Evolutionary conservation across 805 yeast species (phyloP).

Genomic region (Metschnikowia baotianmanensis): DNA sequence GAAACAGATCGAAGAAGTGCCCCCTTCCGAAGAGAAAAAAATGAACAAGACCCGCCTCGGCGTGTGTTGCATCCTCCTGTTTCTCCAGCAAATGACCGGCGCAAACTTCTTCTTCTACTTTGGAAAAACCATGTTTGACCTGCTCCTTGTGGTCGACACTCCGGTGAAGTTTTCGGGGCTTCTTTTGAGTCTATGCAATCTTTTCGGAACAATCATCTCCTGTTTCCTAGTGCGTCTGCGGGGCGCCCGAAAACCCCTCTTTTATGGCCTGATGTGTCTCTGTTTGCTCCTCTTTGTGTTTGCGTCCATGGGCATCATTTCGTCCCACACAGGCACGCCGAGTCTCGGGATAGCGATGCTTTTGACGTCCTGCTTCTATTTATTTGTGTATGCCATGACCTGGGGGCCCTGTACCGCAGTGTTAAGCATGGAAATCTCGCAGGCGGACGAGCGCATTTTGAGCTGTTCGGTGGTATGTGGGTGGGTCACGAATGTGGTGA

Average conservation of each 20-base stretch:
- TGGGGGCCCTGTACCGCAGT: constrained; percentile 37
- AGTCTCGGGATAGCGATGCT: constrained; percentile 13
- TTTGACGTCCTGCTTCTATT: constrained; percentile 19
- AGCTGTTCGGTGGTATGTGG: constrained; percentile 21
- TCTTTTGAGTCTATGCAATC: constrained; percentile 21
- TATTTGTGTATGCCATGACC: constrained; percentile 23
- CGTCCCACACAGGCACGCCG: not conserved
- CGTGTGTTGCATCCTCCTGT: constrained; percentile 25
- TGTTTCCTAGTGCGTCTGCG: constrained; percentile 17
- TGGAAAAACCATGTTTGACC: constrained; percentile 24
- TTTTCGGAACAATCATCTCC: constrained; percentile 21
- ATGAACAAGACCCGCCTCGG: constrained; percentile 3
- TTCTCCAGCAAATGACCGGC: constrained; percentile 36
- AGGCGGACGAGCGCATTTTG: constrained; percentile 22
- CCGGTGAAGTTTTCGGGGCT: constrained; percentile 13
- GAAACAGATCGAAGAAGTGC: not conserved
- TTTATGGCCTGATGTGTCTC: constrained; percentile 9
- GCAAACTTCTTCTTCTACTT: constrained; percentile 34
- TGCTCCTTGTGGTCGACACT: constrained; percentile 1
- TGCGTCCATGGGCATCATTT: constrained; percentile 7
- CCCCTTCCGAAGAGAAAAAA: not conserved
- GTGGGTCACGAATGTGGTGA: constrained; percentile 25
- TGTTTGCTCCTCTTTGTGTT: constrained; percentile 4
- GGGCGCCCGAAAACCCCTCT: constrained; percentile 14
- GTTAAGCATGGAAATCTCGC: constrained; percentile 23